Evolutionary conservation across 192 early-diverging fungal species (phyloP).

Genomic region (Gonapodya prolifera): DNA sequence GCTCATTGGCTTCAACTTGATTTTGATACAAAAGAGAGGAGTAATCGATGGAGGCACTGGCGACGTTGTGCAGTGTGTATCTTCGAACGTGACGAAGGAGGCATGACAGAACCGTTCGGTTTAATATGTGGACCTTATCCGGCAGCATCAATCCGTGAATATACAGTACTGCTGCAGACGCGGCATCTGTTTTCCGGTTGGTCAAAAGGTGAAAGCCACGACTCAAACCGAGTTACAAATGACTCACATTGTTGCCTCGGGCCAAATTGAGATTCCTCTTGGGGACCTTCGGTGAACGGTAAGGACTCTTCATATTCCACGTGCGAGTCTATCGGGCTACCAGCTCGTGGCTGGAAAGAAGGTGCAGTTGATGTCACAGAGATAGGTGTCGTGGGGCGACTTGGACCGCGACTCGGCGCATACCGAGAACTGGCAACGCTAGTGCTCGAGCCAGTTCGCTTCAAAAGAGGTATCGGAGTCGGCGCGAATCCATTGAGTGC

Average conservation of each 20-base stretch:
- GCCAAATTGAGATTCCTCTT: neutral
- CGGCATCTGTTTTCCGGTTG: neutral
- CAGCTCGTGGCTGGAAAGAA: neutral
- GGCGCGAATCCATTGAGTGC: neutral
- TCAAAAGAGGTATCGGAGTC: neutral
- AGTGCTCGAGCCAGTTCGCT: neutral
- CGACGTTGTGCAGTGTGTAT: neutral
- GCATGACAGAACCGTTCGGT: neutral
- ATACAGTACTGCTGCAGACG: neutral
- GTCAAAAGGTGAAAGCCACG: too few relatives aligned
- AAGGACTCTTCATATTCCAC: neutral
- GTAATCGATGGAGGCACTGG: neutral
- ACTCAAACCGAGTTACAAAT: neutral
- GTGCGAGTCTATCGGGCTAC: neutral
- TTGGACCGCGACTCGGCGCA: neutral
- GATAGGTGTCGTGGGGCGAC: neutral
- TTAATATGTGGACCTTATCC: neutral
- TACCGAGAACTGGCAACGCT: neutral
- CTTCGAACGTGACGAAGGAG: neutral
- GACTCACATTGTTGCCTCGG: neutral
- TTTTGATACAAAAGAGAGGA: neutral
- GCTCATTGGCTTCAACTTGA: neutral
- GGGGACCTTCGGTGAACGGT: neutral
- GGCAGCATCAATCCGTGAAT: neutral
- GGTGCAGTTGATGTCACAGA: neutral